Evolutionary conservation across 805 yeast species (phyloP).

Genomic region (Grigorovia transvaalensis): DNA sequence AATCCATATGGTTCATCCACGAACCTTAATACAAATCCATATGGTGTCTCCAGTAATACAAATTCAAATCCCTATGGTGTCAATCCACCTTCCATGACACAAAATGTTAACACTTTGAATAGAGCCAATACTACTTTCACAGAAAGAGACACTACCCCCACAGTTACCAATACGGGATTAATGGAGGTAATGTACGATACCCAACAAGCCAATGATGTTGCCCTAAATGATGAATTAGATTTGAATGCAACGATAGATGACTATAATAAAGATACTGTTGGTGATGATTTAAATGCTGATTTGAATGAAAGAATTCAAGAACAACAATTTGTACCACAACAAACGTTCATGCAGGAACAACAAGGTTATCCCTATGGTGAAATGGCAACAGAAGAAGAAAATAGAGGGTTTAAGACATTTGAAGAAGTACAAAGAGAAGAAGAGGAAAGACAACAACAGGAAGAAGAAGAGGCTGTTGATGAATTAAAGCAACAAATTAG

Average conservation of each 20-base stretch:
- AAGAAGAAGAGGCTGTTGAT: slow-evolving; percentile 84
- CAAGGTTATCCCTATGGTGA: slow-evolving; percentile 59
- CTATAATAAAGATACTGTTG: slow-evolving; percentile 10
- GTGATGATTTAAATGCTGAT: slow-evolving; percentile 27
- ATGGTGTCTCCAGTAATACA: not conserved
- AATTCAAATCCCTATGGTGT: not conserved
- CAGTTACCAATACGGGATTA: not conserved
- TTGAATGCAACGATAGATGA: slow-evolving; percentile 19
- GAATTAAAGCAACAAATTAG: slow-evolving; percentile 73
- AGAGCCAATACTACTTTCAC: not conserved
- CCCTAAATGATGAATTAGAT: slow-evolving; percentile 26
- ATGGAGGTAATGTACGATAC: not conserved
- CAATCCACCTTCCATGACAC: slow-evolving; percentile 3
- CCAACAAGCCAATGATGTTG: slow-evolving; percentile 6
- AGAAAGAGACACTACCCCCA: not conserved
- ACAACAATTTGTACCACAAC: slow-evolving; percentile 14
- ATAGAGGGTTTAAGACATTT: slow-evolving; percentile 26
- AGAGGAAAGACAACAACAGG: slow-evolving; percentile 31
- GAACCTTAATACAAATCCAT: not conserved
- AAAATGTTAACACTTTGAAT: not conserved
- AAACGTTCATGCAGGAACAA: slow-evolving; percentile 30
- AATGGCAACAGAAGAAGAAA: slow-evolving; percentile 11
- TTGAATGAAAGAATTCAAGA: slow-evolving; percentile 6
- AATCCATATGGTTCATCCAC: slow-evolving; percentile 5
- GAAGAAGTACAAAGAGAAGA: slow-evolving; percentile 30